phyloP scores from a whole-genome alignment of 2,329 filamentous ascomycete species.

The Pseudopyricularia cyperi region DNA sequence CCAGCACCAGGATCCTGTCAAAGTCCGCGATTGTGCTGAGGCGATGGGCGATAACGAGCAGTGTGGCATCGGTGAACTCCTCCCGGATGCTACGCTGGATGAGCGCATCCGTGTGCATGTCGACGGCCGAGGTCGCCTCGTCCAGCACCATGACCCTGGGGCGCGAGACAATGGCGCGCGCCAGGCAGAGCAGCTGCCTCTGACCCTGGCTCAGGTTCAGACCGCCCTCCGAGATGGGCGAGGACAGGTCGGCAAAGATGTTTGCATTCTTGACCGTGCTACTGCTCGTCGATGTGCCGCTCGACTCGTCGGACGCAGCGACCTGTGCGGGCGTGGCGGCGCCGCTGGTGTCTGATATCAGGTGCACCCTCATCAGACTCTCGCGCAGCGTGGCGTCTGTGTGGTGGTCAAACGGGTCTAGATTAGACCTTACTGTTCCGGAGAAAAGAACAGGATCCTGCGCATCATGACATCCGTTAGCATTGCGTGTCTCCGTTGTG shows the following conservation, averaged over 20 bases:
- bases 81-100: slow-evolving; percentile 63
- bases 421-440: slow-evolving; percentile 61
- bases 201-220: slow-evolving; percentile 67
- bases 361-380: slow-evolving; percentile 56
- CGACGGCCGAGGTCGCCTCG: slow-evolving; percentile 67
- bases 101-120: slow-evolving; percentile 61
- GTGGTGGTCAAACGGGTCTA: slow-evolving; percentile 64
- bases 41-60: slow-evolving; percentile 64
- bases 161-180: slow-evolving; percentile 56
- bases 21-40: slow-evolving; percentile 68
- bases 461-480: not conserved
- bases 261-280: slow-evolving; percentile 41
- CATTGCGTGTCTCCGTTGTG: not conserved
- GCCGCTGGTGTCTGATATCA: slow-evolving; percentile 31
- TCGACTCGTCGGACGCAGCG: not conserved
- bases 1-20: slow-evolving; percentile 59
- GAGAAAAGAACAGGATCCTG: slow-evolving; percentile 72
- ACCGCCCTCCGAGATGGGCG: slow-evolving; percentile 56
- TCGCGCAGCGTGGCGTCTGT: slow-evolving; percentile 56
- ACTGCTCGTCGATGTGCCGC: slow-evolving; percentile 23
- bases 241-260: slow-evolving; percentile 48
- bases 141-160: slow-evolving; percentile 71
- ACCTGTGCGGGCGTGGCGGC: slow-evolving; percentile 18
- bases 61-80: slow-evolving; percentile 55
- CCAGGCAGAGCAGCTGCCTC: slow-evolving; percentile 62